These are phyloP conservation scores for Candida anutae DNA, from an alignment of 1,139 yeast species.

Conservation along the genomic window DNA sequence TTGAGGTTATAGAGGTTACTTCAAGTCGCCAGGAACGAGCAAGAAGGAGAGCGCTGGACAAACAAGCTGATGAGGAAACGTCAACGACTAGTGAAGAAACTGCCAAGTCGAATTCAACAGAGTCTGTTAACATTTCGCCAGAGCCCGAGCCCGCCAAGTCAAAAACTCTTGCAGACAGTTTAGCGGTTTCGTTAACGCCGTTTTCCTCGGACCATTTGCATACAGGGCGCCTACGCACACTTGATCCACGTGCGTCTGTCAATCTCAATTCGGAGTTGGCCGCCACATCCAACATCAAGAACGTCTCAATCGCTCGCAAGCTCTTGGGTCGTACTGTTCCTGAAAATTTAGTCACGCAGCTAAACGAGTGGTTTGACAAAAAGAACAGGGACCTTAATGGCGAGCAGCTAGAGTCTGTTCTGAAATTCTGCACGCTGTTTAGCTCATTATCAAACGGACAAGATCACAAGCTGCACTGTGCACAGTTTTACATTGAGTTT, in stretches of 20 bases:
- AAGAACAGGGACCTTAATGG: conserved; percentile 5
- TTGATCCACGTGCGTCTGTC: conserved; percentile 5
- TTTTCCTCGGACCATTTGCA: no score
- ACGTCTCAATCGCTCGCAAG: conserved; percentile 3
- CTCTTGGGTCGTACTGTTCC: conserved; percentile 3
- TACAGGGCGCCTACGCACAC: no score
- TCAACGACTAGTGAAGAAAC: neutral
- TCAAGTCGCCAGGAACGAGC: neutral
- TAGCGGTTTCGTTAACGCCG: no score
- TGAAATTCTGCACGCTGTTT: no score
- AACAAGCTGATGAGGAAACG: neutral
- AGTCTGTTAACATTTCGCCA: no score
- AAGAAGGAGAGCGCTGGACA: neutral
- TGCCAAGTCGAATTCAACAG: neutral
- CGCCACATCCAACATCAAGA: conserved; percentile 2
- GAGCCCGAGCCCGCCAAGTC: no score
- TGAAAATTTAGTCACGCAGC: conserved; percentile 2
- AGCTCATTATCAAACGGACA: no score
- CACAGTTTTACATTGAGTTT: no score
- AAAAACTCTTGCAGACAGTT: no score
- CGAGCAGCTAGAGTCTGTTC: conserved; percentile 2
- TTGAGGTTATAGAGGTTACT: conserved; percentile 8
- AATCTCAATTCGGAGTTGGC: conserved; percentile 1
- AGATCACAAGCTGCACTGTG: no score
- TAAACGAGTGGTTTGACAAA: conserved; percentile 5